phyloP scores from a whole-genome alignment of 768 basidiomycete species.

The Leccinellum albellum region DNA sequence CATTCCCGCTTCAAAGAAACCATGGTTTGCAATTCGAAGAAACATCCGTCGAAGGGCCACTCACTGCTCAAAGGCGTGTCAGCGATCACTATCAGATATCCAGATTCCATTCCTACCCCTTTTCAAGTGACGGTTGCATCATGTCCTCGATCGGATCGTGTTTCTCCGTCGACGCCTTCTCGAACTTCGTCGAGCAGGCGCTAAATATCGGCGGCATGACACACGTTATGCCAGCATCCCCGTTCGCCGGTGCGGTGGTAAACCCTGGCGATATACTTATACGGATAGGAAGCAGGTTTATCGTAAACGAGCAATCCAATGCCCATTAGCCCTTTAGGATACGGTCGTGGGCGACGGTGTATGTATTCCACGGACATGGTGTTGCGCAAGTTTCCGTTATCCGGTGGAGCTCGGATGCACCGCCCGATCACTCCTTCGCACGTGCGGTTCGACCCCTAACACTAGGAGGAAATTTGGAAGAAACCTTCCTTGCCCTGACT shows the following conservation, averaged over 20 bases:
- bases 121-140: neutral
- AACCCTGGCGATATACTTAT: neutral
- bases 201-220: neutral
- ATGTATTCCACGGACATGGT: neutral
- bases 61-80: neutral
- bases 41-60: neutral
- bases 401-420: neutral
- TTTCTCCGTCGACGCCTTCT: neutral
- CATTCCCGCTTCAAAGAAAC: neutral
- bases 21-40: neutral
- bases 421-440: neutral
- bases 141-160: neutral
- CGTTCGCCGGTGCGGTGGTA: neutral
- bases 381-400: neutral
- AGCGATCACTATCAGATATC: neutral
- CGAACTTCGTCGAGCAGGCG: neutral
- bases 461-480: neutral
- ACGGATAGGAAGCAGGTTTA: neutral
- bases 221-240: neutral
- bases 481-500: conserved; percentile 9
- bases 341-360: neutral
- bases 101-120: neutral
- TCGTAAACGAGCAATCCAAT: neutral
- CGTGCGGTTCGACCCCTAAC: neutral
- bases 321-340: neutral